Base-by-base conservation (phyloP, 2,329 filamentous ascomycete species). In the Leptographium radiaticola region DNA sequence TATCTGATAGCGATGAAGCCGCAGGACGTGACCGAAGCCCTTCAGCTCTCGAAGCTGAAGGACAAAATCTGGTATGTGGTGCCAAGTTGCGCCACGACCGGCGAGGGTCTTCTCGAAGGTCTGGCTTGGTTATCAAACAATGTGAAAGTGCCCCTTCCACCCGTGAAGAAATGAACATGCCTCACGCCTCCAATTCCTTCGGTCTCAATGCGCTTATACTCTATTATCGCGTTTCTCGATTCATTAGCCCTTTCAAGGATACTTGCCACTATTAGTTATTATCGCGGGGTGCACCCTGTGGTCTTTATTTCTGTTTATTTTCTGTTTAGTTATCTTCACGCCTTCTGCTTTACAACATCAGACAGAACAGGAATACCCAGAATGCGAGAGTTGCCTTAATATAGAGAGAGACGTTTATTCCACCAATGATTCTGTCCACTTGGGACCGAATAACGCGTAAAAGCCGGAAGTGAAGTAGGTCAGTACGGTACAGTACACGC, bases 41-140 rank as follows among this genome's bases (percentile, higher is more conserved):
- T 93, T 49, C 78, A 89, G 68, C 79, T 91, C 59, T 80, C 76
- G 61, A 84, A 86, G 66, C 75, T 91, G 61, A 89, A 86, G 71
- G 86, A 90, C 67, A 87, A 86, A 75, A 78, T 88, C 66, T 91
- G 86, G 86, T 89, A 86, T 67, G 87, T 91, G 57, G 84, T 87
- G 63, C 87, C 87, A 51, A 89, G 84, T 70, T 88, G 86, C 66
- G 87, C 87, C 53, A 90, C 85, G 34, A 86, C 84, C 18, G 87
- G 87, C 56, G 87, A 89, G 66, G 87, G 87, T 63, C 76, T 93
- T 56, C 78, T 89, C 61, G 87, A 91, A 70, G 87, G 87, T 61
- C 72, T 93, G 66, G 84, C 83, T 53, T 90, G 87, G 87, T 75
- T 91, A 60, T 89, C 85, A 60, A 88, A 88, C 71, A 90, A 89